phyloP scores from a whole-genome alignment of 768 basidiomycete genomes.

The Termitomyces sp. region DNA sequence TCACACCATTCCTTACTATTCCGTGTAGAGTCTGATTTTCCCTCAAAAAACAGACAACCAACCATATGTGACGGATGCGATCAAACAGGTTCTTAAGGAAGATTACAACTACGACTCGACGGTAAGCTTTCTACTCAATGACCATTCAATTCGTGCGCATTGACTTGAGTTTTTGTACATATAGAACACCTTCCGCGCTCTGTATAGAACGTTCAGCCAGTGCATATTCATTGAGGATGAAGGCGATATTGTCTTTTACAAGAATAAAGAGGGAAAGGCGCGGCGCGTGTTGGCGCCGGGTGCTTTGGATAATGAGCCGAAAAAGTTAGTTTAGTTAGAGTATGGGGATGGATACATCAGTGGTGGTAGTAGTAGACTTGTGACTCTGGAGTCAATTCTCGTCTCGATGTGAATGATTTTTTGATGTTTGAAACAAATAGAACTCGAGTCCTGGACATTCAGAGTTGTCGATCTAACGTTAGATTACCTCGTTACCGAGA shows the following conservation, averaged over 20 bases:
- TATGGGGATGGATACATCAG: too few relatives aligned
- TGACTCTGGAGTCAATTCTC: too few relatives aligned
- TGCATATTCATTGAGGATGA: conserved; percentile 63
- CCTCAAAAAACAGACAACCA: conserved; percentile 39
- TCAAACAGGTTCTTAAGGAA: conserved; percentile 47
- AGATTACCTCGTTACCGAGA: too few relatives aligned
- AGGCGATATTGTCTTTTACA: conserved; percentile 58
- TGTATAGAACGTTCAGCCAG: conserved; percentile 54
- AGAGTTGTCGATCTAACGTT: too few relatives aligned
- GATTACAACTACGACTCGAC: conserved; percentile 61
- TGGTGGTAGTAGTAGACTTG: too few relatives aligned
- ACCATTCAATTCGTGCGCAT: background rate
- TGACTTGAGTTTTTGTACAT: background rate
- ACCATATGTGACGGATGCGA: conserved; percentile 46
- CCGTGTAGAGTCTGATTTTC: background rate
- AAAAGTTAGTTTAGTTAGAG: conserved; percentile 1
- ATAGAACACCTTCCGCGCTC: conserved; percentile 53
- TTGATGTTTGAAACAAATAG: too few relatives aligned
- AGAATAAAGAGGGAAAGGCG: conserved; percentile 42
- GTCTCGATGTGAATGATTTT: too few relatives aligned
- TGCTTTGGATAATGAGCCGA: conserved; percentile 7
- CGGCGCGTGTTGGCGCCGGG: conserved; percentile 24
- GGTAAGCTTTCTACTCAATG: conserved; percentile 21
- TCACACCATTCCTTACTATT: background rate
- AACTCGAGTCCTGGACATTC: too few relatives aligned